phyloP scores from a whole-genome alignment of 345 rosid species.

The Rhodamnia rubescens region DNA sequence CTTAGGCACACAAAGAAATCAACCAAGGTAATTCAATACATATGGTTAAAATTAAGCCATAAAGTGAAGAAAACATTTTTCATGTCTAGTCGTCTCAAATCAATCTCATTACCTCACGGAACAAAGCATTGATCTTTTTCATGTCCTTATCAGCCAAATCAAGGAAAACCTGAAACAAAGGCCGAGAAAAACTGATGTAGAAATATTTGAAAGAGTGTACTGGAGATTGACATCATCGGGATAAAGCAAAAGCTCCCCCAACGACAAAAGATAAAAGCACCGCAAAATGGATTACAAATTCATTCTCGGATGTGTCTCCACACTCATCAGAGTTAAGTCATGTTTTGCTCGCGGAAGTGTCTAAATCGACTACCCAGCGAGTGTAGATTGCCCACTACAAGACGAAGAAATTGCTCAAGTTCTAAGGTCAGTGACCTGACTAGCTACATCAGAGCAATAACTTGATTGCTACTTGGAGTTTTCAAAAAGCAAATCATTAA shows the following conservation, averaged over 20 bases:
- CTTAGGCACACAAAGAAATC: background rate
- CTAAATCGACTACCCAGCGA: background rate
- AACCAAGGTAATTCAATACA: background rate
- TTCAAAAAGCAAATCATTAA: background rate
- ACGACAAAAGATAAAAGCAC: background rate
- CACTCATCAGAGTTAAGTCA: background rate
- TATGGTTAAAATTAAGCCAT: background rate
- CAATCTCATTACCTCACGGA: slow-evolving; percentile 52
- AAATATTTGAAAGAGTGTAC: background rate
- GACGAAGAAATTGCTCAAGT: background rate
- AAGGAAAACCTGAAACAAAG: slow-evolving; percentile 60
- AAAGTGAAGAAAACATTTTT: background rate
- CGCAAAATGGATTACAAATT: background rate
- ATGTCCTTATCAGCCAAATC: slow-evolving; percentile 70
- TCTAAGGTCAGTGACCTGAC: background rate
- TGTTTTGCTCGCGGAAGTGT: background rate
- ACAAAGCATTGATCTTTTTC: slow-evolving; percentile 70
- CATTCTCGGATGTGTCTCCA: background rate
- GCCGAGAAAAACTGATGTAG: background rate
- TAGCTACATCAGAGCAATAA: background rate
- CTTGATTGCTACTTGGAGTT: background rate
- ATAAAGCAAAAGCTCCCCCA: background rate
- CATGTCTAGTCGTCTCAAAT: background rate
- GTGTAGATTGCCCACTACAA: background rate
- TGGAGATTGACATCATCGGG: background rate